These are phyloP conservation scores for Fusarium caatingaense DNA, from an alignment of 2,329 filamentous ascomycete genomes.

Conservation along the genomic window DNA sequence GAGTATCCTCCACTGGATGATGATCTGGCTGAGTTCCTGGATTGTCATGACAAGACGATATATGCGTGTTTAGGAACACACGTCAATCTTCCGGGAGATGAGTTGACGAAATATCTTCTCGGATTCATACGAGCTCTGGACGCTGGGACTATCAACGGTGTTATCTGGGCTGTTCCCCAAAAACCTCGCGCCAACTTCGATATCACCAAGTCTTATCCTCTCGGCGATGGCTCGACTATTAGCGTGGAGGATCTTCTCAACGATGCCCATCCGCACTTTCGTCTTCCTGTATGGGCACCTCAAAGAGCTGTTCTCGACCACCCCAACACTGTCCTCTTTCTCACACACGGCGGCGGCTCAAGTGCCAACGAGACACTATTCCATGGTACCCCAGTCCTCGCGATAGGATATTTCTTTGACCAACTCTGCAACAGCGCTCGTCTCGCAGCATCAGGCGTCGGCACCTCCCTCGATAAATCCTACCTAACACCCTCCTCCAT, in stretches of 20 bases:
- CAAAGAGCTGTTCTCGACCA: conserved; percentile 56
- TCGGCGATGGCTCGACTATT: conserved; percentile 22
- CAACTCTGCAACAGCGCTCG: conserved; percentile 55
- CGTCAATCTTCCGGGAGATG: conserved; percentile 47
- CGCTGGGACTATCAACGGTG: conserved; percentile 51
- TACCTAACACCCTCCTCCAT: conserved; percentile 51
- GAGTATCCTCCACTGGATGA: conserved; percentile 49
- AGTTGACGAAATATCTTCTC: conserved; percentile 49
- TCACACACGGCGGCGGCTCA: conserved; percentile 57
- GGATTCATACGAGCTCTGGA: conserved; percentile 47
- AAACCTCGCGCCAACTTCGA: conserved; percentile 43
- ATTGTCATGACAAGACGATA: conserved; percentile 48
- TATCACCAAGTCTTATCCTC: conserved; percentile 18
- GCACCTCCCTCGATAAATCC: conserved; percentile 52
- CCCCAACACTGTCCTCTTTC: conserved; percentile 49
- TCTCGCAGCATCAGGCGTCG: conserved; percentile 51
- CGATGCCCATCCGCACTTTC: conserved; percentile 47
- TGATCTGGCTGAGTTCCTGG: conserved; percentile 47
- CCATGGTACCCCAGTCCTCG: conserved; percentile 53
- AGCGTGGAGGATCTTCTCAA: conserved; percentile 42
- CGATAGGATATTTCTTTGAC: conserved; percentile 56
- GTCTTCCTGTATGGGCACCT: conserved; percentile 53
- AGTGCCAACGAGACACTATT: conserved; percentile 56
- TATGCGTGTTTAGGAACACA: conserved; percentile 59
- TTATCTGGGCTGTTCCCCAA: conserved; percentile 53